phyloP scores from a whole-genome alignment of 306 rosid species.

The Trifolium pratense region DNA sequence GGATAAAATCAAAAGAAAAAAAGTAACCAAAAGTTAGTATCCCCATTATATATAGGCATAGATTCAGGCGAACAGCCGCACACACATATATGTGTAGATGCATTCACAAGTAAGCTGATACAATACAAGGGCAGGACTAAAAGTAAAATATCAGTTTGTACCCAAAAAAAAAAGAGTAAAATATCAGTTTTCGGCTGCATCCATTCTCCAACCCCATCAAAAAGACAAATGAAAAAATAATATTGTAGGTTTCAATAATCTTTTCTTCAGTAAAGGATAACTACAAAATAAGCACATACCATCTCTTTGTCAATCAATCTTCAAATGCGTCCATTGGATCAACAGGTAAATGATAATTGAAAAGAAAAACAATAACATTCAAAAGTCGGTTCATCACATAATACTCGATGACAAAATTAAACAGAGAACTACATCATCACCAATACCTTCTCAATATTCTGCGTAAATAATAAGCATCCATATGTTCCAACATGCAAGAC shows the following conservation, averaged over 20 bases:
- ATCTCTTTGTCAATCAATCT: conserved; percentile 88
- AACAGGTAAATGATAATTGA: conserved; percentile 44
- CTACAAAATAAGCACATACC: conserved; percentile 58
- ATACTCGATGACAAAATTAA: conserved; percentile 15
- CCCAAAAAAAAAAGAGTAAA: neutral
- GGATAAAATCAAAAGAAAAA: no score
- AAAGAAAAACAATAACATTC: conserved; percentile 43
- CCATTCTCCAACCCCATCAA: conserved; percentile 22
- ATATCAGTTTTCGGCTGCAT: conserved; percentile 20
- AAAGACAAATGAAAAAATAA: conserved; percentile 9
- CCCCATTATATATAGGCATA: no score
- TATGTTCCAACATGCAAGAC: conserved; percentile 83
- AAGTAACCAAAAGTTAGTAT: no score
- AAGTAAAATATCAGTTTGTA: conserved; percentile 9
- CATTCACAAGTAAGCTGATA: conserved; percentile 18
- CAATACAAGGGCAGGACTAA: no score
- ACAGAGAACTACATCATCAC: conserved; percentile 40
- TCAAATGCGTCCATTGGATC: conserved; percentile 45
- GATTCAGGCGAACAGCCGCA: neutral
- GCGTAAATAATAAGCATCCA: conserved; percentile 90
- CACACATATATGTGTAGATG: conserved; percentile 6
- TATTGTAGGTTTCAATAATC: conserved; percentile 9
- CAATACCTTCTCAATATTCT: conserved; percentile 84
- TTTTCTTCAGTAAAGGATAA: conserved; percentile 28
- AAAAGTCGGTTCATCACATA: conserved; percentile 50